phyloP scores from a whole-genome alignment of 805 yeast genomes.

The Myxozyma vanderwaltii region DNA sequence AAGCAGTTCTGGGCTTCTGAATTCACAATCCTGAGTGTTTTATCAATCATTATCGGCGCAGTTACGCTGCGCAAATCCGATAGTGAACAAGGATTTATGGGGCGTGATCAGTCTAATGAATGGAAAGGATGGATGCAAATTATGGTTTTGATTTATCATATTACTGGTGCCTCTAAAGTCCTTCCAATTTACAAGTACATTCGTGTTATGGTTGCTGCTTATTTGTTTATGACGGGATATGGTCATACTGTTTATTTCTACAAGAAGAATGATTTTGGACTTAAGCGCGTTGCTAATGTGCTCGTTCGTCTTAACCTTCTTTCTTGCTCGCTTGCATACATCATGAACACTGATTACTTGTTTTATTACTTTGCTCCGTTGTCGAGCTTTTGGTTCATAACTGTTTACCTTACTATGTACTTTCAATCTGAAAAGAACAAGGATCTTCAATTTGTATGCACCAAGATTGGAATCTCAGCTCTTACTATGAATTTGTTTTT shows the following conservation, averaged over 20 bases:
- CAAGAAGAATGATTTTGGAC: constrained; percentile 34
- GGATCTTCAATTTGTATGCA: constrained; percentile 24
- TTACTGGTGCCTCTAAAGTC: constrained; percentile 37
- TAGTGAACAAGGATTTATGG: constrained; percentile 35
- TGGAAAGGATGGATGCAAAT: constrained; percentile 40
- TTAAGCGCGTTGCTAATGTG: constrained; percentile 36
- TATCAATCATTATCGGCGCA: constrained; percentile 14
- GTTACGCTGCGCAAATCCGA: constrained; percentile 20
- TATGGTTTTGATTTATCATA: constrained; percentile 36
- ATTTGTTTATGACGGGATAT: constrained; percentile 37
- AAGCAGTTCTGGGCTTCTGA: constrained; percentile 32
- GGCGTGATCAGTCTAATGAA: constrained; percentile 37
- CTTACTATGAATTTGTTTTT: constrained; percentile 20
- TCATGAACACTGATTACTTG: constrained; percentile 37
- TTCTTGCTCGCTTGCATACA: constrained; percentile 35
- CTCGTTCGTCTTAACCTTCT: constrained; percentile 34
- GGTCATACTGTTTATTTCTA: constrained; percentile 36
- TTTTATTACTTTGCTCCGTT: constrained; percentile 38
- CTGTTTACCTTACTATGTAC: constrained; percentile 34
- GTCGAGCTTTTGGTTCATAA: constrained; percentile 36
- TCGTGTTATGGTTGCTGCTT: constrained; percentile 37
- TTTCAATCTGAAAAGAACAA: constrained; percentile 27
- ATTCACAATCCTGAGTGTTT: constrained; percentile 23
- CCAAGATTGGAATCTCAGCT: constrained; percentile 30
- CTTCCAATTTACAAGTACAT: constrained; percentile 36